Base-by-base conservation (phyloP, 495 filamentous ascomycete genomes). In the Rhizodiscina lignyota region DNA sequence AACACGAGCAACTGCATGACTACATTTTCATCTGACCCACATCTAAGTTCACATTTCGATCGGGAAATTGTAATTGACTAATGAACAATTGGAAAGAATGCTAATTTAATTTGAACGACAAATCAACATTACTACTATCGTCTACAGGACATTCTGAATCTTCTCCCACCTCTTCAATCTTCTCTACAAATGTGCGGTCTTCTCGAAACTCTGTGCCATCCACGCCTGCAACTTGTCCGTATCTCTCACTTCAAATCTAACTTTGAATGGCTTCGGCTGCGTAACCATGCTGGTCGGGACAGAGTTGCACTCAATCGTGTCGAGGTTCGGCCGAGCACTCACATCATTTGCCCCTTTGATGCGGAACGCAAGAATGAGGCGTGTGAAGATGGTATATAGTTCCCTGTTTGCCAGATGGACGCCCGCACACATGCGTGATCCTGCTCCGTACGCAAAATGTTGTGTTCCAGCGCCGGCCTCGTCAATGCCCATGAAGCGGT, bases 371-470 rank as follows among this genome's bases (percentile, higher is more conserved):
- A 63, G 63, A 37, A 75, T 67, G 10, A 77, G 49, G 5, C 71
- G 60, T 10, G 74, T 45, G 36, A 70, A 73, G 0, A 68, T 66
- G 6, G 66, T 70, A 49, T 67, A 76, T 2, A 76, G 55, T 41
- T 74, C 70, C 0, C 72, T 61, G 43, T 76, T 75, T 2, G 68
- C 72, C 2, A 76, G 53, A 34, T 75, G 68, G 2, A 62, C 67
- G 15, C 72, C 72, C 5, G 64, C 67, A 48, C 72, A 77, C 69
- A 75, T 75, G 18, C 72, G 63, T 5, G 64, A 67, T 1, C 72
- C 72, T 1, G 71, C 69, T 3, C 72, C 71, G 39, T 72, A 76
- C 12, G 59, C 70, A 38, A 69, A 76, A 40, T 76, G 71, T 0
- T 64, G 66, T 6, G 68, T 73, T 3, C 69, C 68, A 4, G 62